Conservation (phyloP, 257 asterid genomes). For the Gynochthodes officinalis region DNA sequence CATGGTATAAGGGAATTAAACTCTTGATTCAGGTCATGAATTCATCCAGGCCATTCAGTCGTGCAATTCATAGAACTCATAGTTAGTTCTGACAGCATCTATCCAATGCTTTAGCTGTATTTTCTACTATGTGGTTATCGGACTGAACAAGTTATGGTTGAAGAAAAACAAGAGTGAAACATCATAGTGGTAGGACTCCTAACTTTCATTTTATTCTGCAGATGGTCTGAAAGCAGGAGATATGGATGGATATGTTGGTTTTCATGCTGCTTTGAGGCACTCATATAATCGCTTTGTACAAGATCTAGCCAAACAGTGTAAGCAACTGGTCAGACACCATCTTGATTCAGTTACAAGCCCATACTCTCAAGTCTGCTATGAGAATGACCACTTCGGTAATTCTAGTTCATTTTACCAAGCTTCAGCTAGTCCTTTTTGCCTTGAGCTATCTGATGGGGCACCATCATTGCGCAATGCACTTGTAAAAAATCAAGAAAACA, state of each 20-base stretch:
- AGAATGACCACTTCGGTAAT: conserved; percentile 44
- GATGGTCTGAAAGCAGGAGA: conserved; percentile 69
- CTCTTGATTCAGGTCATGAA: not conserved
- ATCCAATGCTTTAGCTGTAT: not conserved
- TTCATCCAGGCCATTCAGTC: not conserved
- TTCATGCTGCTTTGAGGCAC: conserved; percentile 84
- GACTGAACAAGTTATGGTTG: not conserved
- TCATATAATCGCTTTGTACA: conserved; percentile 67
- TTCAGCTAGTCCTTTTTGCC: conserved; percentile 47
- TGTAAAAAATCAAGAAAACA: conserved; percentile 58
- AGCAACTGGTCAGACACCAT: conserved; percentile 85
- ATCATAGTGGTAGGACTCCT: not conserved
- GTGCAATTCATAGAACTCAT: not conserved
- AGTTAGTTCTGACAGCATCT: not conserved
- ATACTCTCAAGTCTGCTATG: conserved; percentile 78
- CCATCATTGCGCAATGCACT: conserved; percentile 37
- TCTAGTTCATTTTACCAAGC: conserved; percentile 42
- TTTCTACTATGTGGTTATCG: too few species aligned
- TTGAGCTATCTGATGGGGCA: conserved; percentile 71
- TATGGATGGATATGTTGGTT: conserved; percentile 89
- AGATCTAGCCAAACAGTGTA: conserved; percentile 75
- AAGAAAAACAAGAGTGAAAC: not conserved
- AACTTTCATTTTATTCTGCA: conserved; percentile 25
- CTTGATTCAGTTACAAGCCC: conserved; percentile 96
- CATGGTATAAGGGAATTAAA: not conserved